Conservation (phyloP, 192 early-diverging fungal species). For the Phlyctochytrium arcticum region DNA sequence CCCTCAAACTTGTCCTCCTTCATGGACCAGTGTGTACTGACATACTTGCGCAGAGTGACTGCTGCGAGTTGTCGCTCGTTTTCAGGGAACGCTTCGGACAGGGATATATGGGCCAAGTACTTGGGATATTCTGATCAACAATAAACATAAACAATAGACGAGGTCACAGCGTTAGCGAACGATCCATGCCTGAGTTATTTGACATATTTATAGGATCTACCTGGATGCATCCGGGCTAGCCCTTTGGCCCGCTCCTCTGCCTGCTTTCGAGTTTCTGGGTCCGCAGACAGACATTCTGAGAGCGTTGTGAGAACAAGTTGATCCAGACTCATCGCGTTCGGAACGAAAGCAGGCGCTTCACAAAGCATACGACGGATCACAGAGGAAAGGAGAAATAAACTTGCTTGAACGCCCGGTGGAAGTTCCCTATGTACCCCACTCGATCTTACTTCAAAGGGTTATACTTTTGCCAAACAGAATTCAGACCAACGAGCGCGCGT, state of each 20-base stretch:
- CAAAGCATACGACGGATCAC: no score
- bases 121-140: constrained; percentile 55
- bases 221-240: constrained; percentile 54
- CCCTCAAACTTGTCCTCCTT: constrained; percentile 43
- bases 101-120: constrained; percentile 60
- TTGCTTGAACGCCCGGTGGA: no score
- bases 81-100: constrained; percentile 29
- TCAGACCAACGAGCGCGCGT: no score
- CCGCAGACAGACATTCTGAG: constrained; percentile 63
- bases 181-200: not conserved
- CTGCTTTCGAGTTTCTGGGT: constrained; percentile 56
- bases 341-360: no score
- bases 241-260: constrained; percentile 69
- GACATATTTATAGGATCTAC: constrained; percentile 30
- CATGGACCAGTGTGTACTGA: constrained; percentile 69
- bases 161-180: not conserved
- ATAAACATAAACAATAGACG: not conserved
- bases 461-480: no score
- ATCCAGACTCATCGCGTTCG: constrained; percentile 71
- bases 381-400: no score
- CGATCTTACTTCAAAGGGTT: no score
- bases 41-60: constrained; percentile 69
- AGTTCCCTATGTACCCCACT: no score
- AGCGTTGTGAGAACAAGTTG: constrained; percentile 67
- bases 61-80: constrained; percentile 48